Evolutionary conservation across 352 stramenopile genomes (phyloP), one percentile per base, ranked within the genome.

Genomic region (Globisporangium okanoganense): DNA sequence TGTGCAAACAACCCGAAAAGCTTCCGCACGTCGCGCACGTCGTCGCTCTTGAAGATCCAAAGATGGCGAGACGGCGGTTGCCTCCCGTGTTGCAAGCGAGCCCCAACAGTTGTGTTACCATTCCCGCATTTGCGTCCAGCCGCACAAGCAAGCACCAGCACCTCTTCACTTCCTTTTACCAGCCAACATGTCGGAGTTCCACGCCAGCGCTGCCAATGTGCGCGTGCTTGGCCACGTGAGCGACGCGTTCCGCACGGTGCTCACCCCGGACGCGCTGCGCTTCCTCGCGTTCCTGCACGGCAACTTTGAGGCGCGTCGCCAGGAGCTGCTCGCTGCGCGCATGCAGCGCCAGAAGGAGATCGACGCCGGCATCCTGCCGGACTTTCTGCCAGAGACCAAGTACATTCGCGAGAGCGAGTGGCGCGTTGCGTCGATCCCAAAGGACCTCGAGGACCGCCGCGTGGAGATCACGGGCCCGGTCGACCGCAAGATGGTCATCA

Each of bases 401-500:
- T 92, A 92, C 73, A 89, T 96, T 54, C 84, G 87, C 45, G 83
- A 94, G 54, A 70, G 76, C 44, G 76, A 87, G 36, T 95, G 85
- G 85, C 71, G 79, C 44, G 85, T 90, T 29, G 81, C 82, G 45
- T 70, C 78, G 16, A 91, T 95, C 67, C 93, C 93, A 1, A 69
- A 70, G 8, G 91, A 98, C 70, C 62, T 98, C 27, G 67, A 85
- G 43, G 93, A 98, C 75, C 87, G 95, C 53, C 86, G 95, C 53
- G 94, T 98, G 31, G 95, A 98, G 75, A 98, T 98, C 68, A 98
- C 95, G 24, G 95, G 95, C 49, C 93, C 93, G 3, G 88, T 98
- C 29, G 90, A 98, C 79, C 87, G 95, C 35, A 98, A 99, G 82
- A 99, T 99, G 95, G 90, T 98, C 7, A 98, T 98, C 65, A 98